Evolutionary conservation across 176 grass and related monocot species (phyloP), one percentile per base, ranked within the genome.

Genomic region (Zoysia japonica): DNA sequence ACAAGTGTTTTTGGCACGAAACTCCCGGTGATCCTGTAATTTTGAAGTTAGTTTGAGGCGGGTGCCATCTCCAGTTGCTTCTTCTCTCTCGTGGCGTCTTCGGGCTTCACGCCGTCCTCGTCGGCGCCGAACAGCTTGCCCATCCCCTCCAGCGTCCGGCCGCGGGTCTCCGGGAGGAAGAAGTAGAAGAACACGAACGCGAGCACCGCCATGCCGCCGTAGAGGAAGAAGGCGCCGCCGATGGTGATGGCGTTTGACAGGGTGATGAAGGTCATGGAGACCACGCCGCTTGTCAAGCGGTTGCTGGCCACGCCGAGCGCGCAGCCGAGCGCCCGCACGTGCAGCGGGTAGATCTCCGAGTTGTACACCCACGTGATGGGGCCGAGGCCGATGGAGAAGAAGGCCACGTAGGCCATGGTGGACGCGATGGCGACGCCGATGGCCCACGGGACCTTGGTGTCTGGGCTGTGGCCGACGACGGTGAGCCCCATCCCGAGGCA

Each of bases 221-320:
- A 96, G 42, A 96, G 61, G 78, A 92, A 96, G 93, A 96, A 96
- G 66, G 76, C 85, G 48, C 93, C 93, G 46, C 89, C 90, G 86
- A 96, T 92, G 54, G 90, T 88, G 83, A 96, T 96, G 66, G 85
- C 85, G 2, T 90, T 90, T 62, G 78, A 84, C 3, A 96, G 80
- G 0, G 93, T 92, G 13, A 96, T 70, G 81, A 96, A 96, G 73
- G 93, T 92, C 93, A 96, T 96, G 79, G 93, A 88, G 67, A 96
- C 65, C 0, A 92, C 90, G 51, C 90, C 90, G 75, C 93, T 92
- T n/a, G 82, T 92, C 0, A 92, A 11, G 43, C 93, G 90, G 87
- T 96, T 96, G 76, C 76, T 9, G 3, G 90, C 90, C 37, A 92
- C 90, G 52, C 75, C 87, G 17, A 96, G 68, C 13, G 90, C 47